Base-by-base conservation (phyloP, 1,139 yeast species). In the Dujonia santamariae region DNA sequence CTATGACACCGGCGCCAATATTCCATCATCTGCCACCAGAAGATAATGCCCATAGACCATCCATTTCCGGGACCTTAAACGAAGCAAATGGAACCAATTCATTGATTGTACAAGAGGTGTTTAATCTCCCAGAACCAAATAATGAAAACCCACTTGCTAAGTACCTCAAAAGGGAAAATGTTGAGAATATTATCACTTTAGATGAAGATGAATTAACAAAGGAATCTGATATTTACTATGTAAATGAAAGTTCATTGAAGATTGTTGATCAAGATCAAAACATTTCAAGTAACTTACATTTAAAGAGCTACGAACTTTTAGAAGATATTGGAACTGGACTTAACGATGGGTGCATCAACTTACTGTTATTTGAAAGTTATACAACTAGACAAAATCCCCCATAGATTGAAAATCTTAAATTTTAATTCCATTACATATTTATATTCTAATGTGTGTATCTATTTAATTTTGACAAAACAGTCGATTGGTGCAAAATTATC, bases 301-400 rank as follows among this genome's bases (percentile, higher is more conserved):
- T 68, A 28, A 57, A 59, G 28, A 67, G 74, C 37, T 83, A 80
- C 56, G 92, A 84, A 47, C 57, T 85, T 36, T 64, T 85, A 35
- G 94, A 85, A 50, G 90, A 83, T 43, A 67, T 85, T 1, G 73
- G 75, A 41, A 67, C 75, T 0, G 59, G 65, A 1, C 59, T 78
- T 26, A 85, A 85, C 51, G 88, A 82, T 46, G 79, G 81, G 2
- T 78, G 88, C 19, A 57, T 85, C 17, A 84, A 83, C 48, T 60
- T 88, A 36, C 81, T 84, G 42, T 61, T 83, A 38, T 87, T 90
- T 53, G 92, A 84, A 46, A 81, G 92, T 1, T 76, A 80, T 33
- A 66, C 78, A 11, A 86, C 86, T 30, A 74, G 69, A 43, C 81
- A 78, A 48, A 85, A 85, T 46, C 90, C 88, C 1, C 63, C 70